A percentile compares a stretch with the other conserved stretches of the same genome.
Conservation (phyloP, 441 rosid species). For the Pelargonium citronellum region DNA sequence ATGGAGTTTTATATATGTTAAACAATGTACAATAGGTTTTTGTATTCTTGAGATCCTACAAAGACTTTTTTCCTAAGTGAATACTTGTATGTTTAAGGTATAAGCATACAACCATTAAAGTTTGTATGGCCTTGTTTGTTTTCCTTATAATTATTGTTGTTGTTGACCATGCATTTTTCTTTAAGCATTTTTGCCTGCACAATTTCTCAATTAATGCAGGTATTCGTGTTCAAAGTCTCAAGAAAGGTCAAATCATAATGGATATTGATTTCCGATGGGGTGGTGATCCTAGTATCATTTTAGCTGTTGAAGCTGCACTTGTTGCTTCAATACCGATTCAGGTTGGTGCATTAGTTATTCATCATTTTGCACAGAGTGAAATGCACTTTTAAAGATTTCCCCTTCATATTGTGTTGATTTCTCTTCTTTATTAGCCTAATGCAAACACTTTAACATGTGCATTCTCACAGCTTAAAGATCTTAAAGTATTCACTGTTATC, state of each 20-base stretch:
- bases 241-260: conserved; percentile 88
- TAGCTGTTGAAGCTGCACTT: conserved; percentile 83
- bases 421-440: conserved; percentile 3
- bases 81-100: not conserved
- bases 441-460: not conserved
- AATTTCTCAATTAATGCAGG: conserved; percentile 44
- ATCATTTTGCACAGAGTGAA: not conserved
- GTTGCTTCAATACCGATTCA: conserved; percentile 96
- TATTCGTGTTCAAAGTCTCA: conserved; percentile 86
- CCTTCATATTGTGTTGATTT: conserved; percentile 10
- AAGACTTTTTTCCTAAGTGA: not conserved
- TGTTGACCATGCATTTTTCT: not conserved
- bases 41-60: not conserved
- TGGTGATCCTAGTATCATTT: conserved; percentile 88
- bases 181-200: not conserved
- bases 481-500: conserved; percentile 84
- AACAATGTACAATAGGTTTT: not conserved
- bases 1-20: no score
- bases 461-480: conserved; percentile 78
- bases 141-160: not conserved
- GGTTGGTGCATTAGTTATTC: conserved; percentile 34
- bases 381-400: not conserved
- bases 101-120: not conserved
- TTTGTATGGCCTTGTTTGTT: not conserved
- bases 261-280: conserved; percentile 97